Evolutionary conservation across 805 yeast genomes (phyloP), one percentile per base, ranked within the genome.

Genomic region (Kazachstania kunashirensis): DNA sequence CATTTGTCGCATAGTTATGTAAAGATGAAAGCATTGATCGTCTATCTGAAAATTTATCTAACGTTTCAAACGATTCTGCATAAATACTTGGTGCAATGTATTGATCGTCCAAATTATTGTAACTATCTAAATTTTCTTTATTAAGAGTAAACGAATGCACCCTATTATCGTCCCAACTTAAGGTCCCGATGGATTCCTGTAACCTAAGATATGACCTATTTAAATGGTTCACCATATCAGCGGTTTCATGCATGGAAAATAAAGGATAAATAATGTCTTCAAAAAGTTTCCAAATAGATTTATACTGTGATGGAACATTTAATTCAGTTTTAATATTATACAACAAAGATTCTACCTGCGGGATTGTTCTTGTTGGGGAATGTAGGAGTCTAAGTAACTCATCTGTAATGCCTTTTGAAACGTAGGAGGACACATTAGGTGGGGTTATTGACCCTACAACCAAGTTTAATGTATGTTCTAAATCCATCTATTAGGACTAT

Each of bases 31-130:
- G 43, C 4, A 53, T 41, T 0, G 69, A 63, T 41, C 65, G 52
- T 37, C 61, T 53, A 32, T 63, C 68, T 2, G 67, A 62, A 7
- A 55, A 42, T 35, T 54, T 52, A 38, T 65, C 68, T 28, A 57
- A 45, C 31, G 62, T 58, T 37, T 65, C 69, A 45, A 57, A 64
- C 0, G 69, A 64, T 33, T 61, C 66, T 5, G 61, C 59, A n/a
- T 59, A 58, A 8, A 45, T 45, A 34, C 55, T 49, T 11, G 49
- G 46, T 19, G 36, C 20, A 8, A 32, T 5, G 29, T 43, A 17
- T 3, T 36, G 38, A 6, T 38, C 29, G 3, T 23, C 23, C 15
- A 34, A 36, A 30, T 39, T 35, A 21, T 43, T 34, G 12, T 16
- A 33, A 13, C 16, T 32, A 17, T 37, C 40, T n/a, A 43, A 9